These are phyloP conservation scores for Rhytidhysteron rufulum DNA, from an alignment of 2,329 filamentous ascomycete species.

Conservation along the genomic window DNA sequence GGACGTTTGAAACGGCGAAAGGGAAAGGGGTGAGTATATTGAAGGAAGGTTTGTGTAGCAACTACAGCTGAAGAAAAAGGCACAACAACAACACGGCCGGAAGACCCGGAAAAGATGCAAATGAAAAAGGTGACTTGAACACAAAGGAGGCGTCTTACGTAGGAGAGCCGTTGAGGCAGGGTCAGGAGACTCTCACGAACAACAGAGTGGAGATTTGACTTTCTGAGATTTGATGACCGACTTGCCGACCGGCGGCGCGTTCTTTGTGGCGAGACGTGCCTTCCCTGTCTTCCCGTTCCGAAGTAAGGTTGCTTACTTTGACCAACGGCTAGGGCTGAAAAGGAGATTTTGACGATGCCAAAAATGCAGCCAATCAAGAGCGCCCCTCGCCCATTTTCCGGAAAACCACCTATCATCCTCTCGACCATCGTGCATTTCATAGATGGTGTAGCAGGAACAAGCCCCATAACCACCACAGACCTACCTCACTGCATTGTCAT, in stretches of 20 bases:
- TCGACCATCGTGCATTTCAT: too few species aligned
- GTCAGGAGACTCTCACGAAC: not conserved
- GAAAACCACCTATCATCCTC: too few species aligned
- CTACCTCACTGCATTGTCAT: too few species aligned
- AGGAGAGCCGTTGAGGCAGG: not conserved
- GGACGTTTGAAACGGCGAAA: not conserved
- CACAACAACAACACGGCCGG: not conserved
- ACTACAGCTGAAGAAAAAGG: too few species aligned
- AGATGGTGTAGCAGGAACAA: too few species aligned
- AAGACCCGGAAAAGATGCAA: constrained; percentile 4
- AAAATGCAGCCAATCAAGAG: too few species aligned
- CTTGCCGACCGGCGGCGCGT: too few species aligned
- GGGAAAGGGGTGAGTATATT: not conserved
- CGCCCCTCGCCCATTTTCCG: too few species aligned
- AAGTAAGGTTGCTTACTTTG: not conserved
- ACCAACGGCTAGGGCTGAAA: not conserved
- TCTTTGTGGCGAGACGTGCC: not conserved
- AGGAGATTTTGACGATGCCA: not conserved
- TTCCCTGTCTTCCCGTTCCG: not conserved
- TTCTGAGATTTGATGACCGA: not conserved
- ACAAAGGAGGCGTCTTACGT: not conserved
- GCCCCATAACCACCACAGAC: too few species aligned
- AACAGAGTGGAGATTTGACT: too few species aligned
- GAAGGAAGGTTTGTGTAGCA: not conserved
- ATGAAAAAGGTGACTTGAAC: not conserved